These are phyloP conservation scores for Pythium phragmiticola DNA, from an alignment of 352 stramenopile genomes.

Conservation along the genomic window DNA sequence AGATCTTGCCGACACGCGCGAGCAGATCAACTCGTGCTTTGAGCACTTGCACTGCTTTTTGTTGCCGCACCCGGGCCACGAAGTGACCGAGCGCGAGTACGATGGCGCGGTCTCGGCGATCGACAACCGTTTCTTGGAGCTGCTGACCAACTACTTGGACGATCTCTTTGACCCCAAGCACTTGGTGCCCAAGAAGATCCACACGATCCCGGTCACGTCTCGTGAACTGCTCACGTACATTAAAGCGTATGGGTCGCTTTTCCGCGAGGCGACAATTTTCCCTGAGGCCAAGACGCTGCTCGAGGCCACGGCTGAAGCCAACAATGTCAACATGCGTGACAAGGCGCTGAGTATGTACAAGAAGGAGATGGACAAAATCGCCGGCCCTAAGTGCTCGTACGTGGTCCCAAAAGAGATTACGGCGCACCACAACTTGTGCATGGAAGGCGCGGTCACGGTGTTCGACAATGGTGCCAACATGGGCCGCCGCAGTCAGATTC, in stretches of 20 bases:
- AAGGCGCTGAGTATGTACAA: constrained; percentile 91
- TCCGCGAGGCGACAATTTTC: constrained; percentile 95
- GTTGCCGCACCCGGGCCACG: constrained; percentile 95
- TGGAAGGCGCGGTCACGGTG: constrained; percentile 76
- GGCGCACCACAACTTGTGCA: constrained; percentile 83
- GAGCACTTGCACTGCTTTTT: constrained; percentile 94
- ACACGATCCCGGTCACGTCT: constrained; percentile 91
- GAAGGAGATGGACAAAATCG: constrained; percentile 92
- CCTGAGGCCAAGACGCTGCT: constrained; percentile 97
- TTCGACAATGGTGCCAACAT: constrained; percentile 97
- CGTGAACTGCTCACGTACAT: constrained; percentile 96
- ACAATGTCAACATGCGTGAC: constrained; percentile 95
- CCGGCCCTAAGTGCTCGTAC: constrained; percentile 84
- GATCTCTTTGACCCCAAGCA: constrained; percentile 91
- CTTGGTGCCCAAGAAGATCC: constrained; percentile 93
- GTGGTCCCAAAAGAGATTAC: constrained; percentile 88
- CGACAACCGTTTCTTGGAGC: constrained; percentile 91
- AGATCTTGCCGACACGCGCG: constrained; percentile 92
- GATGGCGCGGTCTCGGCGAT: constrained; percentile 94
- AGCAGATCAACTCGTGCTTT: constrained; percentile 98
- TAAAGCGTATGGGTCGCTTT: constrained; percentile 95
- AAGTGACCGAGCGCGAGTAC: constrained; percentile 97
- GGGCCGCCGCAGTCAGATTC: constrained; percentile 90
- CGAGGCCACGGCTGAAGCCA: constrained; percentile 95
- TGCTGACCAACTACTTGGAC: constrained; percentile 95